Evolutionary conservation across 2,329 filamentous ascomycete genomes (phyloP).

Genomic region (Anisogramma anomala): DNA sequence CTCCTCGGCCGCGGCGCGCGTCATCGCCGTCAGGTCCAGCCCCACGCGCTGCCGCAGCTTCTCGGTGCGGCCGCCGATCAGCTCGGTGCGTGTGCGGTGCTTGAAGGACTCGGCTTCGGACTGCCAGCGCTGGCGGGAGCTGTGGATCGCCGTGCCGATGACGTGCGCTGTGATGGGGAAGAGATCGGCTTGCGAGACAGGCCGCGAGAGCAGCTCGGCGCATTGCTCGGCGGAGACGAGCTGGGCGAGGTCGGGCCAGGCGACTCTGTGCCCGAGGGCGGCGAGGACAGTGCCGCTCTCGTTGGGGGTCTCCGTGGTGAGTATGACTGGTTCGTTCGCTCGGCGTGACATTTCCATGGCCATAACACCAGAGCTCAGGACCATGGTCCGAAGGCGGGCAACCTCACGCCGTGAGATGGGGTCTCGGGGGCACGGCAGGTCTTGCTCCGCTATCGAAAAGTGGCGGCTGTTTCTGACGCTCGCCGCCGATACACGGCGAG

Average conservation of each 20-base stretch:
- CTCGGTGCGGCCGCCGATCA: conserved; percentile 43
- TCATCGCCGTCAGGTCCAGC: conserved; percentile 45
- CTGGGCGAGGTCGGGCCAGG: conserved; percentile 34
- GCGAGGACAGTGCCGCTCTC: conserved; percentile 18
- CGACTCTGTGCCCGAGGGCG: conserved; percentile 17
- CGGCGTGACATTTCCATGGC: conserved; percentile 67
- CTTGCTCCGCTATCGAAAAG: conserved; percentile 41
- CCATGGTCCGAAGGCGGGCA: conserved; percentile 62
- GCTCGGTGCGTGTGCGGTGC: conserved; percentile 41
- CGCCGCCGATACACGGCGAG: conserved; percentile 14
- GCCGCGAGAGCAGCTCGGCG: conserved; percentile 21
- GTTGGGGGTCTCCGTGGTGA: conserved; percentile 22
- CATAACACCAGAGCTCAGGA: conserved; percentile 80
- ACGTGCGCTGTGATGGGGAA: conserved; percentile 43
- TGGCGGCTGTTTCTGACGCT: conserved; percentile 24
- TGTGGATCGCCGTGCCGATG: conserved; percentile 35
- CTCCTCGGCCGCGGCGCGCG: conserved; percentile 60
- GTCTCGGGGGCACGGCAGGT: conserved; percentile 25
- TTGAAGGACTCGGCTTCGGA: conserved; percentile 48
- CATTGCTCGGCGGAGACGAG: conserved; percentile 26
- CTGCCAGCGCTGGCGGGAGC: conserved; percentile 44
- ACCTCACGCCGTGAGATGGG: conserved; percentile 59
- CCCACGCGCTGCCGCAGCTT: conserved; percentile 34
- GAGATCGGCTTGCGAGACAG: conserved; percentile 30
- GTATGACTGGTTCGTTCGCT: conserved; percentile 37